Conservation (phyloP, 1,284 basidiomycete species). For the Sanghuangporus baumii region DNA sequence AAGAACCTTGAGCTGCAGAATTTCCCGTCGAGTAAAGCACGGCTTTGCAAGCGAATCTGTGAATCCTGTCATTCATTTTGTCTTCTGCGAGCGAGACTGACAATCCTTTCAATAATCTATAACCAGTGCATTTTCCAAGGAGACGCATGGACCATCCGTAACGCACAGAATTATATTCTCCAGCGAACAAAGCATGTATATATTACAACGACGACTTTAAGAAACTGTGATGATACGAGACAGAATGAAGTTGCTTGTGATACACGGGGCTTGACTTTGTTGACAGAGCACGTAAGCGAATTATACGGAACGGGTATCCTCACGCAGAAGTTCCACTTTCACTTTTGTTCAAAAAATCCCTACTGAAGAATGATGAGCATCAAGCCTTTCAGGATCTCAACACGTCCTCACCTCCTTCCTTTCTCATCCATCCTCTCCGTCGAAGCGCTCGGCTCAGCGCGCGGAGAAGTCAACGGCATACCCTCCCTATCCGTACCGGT, state of each 20-base stretch:
- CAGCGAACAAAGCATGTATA: too few species aligned
- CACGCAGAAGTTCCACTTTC: background rate
- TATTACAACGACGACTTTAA: too few species aligned
- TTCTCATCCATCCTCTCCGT: background rate
- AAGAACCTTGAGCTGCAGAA: too few species aligned
- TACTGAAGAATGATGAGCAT: background rate
- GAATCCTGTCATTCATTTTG: too few species aligned
- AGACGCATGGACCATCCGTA: too few species aligned
- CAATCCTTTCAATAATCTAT: too few species aligned
- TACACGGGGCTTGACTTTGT: too few species aligned
- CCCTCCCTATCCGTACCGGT: slow-evolving; percentile 6
- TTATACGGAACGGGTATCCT: background rate
- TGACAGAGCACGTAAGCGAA: background rate
- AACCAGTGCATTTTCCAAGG: too few species aligned
- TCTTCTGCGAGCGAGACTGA: too few species aligned
- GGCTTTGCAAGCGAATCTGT: too few species aligned
- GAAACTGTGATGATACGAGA: background rate
- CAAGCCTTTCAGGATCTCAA: background rate
- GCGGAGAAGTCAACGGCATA: slow-evolving; percentile 1
- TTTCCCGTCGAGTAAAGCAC: too few species aligned
- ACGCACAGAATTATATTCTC: too few species aligned
- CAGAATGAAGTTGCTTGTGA: background rate
- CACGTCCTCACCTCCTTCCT: background rate
- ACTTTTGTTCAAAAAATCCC: background rate
- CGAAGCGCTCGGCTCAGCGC: background rate